A percentile compares a stretch with the other conserved stretches of the same genome.
Evolutionary conservation across 495 filamentous ascomycete species (phyloP).

Genomic region (Rhizodiscina lignyota): DNA sequence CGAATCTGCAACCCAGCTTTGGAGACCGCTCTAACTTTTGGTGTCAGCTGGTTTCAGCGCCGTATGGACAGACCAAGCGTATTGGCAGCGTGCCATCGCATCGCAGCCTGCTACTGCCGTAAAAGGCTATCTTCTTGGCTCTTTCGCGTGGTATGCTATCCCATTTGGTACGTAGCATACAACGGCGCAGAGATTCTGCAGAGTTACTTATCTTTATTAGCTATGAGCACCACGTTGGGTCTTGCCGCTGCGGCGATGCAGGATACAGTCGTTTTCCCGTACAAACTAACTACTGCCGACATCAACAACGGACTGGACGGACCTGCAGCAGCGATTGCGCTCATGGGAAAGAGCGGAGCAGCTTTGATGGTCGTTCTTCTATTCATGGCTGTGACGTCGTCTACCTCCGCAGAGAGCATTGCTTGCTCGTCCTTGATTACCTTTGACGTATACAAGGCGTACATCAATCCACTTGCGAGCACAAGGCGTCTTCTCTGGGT

Average conservation of each 20-base stretch:
- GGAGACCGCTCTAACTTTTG: too few species aligned
- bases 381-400: constrained; percentile 16
- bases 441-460: constrained; percentile 28
- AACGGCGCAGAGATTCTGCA: too few species aligned
- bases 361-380: constrained; percentile 5
- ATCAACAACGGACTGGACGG: constrained; percentile 7
- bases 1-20: too few species aligned
- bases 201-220: too few species aligned
- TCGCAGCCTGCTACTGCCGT: too few species aligned
- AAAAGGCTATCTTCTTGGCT: too few species aligned
- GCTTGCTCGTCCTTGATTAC: constrained; percentile 30
- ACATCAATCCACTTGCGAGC: constrained; percentile 26
- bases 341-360: constrained; percentile 7
- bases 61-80: too few species aligned
- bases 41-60: too few species aligned
- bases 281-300: constrained; percentile 2
- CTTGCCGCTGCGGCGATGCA: constrained; percentile 7
- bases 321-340: constrained; percentile 5
- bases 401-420: constrained; percentile 28
- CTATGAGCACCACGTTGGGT: constrained; percentile 6
- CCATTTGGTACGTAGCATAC: too few species aligned
- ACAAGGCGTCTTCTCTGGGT: constrained; percentile 23
- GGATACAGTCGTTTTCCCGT: constrained; percentile 4
- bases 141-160: constrained; percentile 5
- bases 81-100: too few species aligned